Evolutionary conservation across 805 yeast genomes (phyloP).

Genomic region (Ogataea sp.): DNA sequence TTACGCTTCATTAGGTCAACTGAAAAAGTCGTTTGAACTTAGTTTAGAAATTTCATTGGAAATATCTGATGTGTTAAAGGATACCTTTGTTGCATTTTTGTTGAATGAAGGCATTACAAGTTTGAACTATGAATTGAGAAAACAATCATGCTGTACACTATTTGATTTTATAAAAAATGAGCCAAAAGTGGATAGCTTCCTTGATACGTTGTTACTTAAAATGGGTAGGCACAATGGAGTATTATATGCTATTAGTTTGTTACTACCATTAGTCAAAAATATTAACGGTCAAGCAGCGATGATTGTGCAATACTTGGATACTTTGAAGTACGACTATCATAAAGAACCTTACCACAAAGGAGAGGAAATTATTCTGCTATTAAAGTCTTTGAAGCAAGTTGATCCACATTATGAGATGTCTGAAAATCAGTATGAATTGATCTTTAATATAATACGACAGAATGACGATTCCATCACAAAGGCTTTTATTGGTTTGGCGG

Average conservation of each 20-base stretch:
- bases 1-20: conserved; percentile 36
- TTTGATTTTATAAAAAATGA: conserved; percentile 8
- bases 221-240: conserved; percentile 4
- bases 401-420: neutral
- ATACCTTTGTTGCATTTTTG: conserved; percentile 25
- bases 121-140: conserved; percentile 33
- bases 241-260: conserved; percentile 16
- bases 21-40: conserved; percentile 28
- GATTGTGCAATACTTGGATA: neutral
- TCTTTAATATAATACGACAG: conserved; percentile 22
- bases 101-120: conserved; percentile 24
- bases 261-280: conserved; percentile 6
- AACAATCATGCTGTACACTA: conserved; percentile 33
- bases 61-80: conserved; percentile 10
- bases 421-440: conserved; percentile 9
- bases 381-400: neutral
- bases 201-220: neutral
- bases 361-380: conserved; percentile 24
- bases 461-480: conserved; percentile 12
- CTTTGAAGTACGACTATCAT: conserved; percentile 24
- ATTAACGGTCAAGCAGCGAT: neutral
- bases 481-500: conserved; percentile 24
- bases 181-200: neutral
- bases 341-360: conserved; percentile 26
- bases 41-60: conserved; percentile 7